Conservation (phyloP, 2,329 filamentous ascomycete genomes). For the Diplodia intermedia region DNA sequence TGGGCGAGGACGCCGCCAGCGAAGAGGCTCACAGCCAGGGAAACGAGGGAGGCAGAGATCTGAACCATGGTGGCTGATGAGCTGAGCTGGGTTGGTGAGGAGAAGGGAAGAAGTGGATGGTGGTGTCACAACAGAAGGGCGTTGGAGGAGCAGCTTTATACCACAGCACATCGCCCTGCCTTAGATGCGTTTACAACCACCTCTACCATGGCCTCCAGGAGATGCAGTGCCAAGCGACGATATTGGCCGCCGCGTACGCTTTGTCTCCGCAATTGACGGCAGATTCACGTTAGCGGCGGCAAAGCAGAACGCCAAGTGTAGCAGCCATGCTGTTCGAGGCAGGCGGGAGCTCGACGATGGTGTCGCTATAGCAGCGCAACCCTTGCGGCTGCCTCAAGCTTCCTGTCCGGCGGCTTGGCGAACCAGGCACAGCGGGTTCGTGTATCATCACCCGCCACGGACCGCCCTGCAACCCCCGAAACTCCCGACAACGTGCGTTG, state of each 20-base stretch:
- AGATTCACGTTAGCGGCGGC: constrained; percentile 9
- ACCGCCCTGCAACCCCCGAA: background rate
- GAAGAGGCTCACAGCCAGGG: constrained; percentile 26
- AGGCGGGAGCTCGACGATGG: constrained; percentile 18
- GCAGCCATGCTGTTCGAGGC: constrained; percentile 15
- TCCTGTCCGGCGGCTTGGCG: constrained; percentile 23
- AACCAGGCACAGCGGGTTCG: constrained; percentile 1
- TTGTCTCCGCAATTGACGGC: background rate
- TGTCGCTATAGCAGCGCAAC: background rate
- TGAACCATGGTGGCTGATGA: constrained; percentile 9
- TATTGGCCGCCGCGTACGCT: constrained; percentile 5
- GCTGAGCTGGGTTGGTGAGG: background rate
- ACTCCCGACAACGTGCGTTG: background rate
- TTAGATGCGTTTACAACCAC: background rate
- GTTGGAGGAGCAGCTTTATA: background rate
- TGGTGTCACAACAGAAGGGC: background rate
- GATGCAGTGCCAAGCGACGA: background rate
- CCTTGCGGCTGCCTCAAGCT: constrained; percentile 28
- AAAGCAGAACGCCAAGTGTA: constrained; percentile 24
- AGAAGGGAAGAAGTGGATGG: constrained; percentile 7
- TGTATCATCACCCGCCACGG: constrained; percentile 14
- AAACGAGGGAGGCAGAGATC: constrained; percentile 12
- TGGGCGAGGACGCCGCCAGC: constrained; percentile 42
- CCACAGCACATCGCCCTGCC: background rate
- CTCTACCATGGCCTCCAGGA: background rate